Base-by-base conservation (phyloP, 768 basidiomycete genomes). In the Amanita exitialis region DNA sequence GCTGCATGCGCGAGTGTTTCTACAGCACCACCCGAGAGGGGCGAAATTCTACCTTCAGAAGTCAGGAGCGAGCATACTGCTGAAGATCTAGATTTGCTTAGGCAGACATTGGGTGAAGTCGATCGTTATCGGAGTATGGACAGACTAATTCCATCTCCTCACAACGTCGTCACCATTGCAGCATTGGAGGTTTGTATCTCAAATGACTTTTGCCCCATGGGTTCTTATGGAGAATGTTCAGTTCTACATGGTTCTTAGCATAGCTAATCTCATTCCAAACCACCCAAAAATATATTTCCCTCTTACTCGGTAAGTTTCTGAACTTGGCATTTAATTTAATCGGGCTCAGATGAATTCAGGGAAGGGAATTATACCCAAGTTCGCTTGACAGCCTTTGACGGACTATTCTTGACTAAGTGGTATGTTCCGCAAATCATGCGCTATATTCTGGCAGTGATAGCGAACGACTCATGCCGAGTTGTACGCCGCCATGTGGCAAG, bases 51-150 rank as follows among this genome's bases (percentile, higher is more conserved):
- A 34, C 78, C 83, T 12, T 76, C 80, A 15, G 86, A 90, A 62
- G 71, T 79, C 18, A 77, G 75, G 44, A 76, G 71, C 16, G 80
- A 86, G 52, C 79, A 83, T 54, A 86, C 73, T 56, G 69, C 70
- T 20, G 84, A 90, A 62, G 87, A 89, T 57, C 70, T 69, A 23
- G 77, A 78, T 34, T 71, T 94, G 9, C 64, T 94, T 44, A 82
- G 83, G 58, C 80, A 85, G 57, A 87, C 86, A 2, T 64, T 85
- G 41, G 75, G 82, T 16, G 91, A 95, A 62, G 79, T 97, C 28
- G 89, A 92, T 59, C 79, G 95, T 39, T 95, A 94, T 68, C 83
- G 91, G 51, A 90, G 83, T 60, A 91, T 96, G 83, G 96, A 99
- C 66, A 77, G 93, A 49, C 73, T 98, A 13, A 93, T 97, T 51